Conservation (phyloP, 176 grass and related monocot genomes). For the Triticum urartu region DNA sequence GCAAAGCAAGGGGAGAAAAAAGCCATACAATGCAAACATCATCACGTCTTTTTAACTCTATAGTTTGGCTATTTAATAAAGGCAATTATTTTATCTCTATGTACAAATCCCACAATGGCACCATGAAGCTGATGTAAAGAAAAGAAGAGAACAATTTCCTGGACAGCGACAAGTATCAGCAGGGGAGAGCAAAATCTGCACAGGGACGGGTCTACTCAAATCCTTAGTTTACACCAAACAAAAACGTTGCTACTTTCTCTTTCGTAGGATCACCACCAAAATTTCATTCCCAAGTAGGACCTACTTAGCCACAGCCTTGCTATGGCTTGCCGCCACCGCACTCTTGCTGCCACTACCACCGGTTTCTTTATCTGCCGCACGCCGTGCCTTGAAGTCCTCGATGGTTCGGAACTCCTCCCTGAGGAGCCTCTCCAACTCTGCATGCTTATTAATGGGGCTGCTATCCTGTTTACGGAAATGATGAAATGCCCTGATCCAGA, state of each 20-base stretch:
- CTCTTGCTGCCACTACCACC: slow-evolving; percentile 9
- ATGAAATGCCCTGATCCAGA: slow-evolving; percentile 81
- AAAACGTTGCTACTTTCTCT: slow-evolving; percentile 38
- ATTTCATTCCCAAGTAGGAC: slow-evolving; percentile 20
- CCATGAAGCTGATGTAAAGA: slow-evolving; percentile 34
- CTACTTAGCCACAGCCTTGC: slow-evolving; percentile 44
- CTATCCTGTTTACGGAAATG: slow-evolving; percentile 59
- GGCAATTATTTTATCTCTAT: slow-evolving; percentile 55
- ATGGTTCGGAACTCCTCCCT: slow-evolving; percentile 65
- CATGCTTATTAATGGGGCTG: slow-evolving; percentile 52
- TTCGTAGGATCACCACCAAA: slow-evolving; percentile 41
- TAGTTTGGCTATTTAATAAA: slow-evolving; percentile 50
- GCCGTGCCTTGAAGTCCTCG: slow-evolving; percentile 54
- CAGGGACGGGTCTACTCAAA: slow-evolving; percentile 38
- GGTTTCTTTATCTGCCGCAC: slow-evolving; percentile 31
- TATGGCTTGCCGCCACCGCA: slow-evolving; percentile 22
- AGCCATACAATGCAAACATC: neutral
- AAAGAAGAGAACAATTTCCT: slow-evolving; percentile 34
- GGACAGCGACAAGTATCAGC: slow-evolving; percentile 33
- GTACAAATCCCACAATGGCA: slow-evolving; percentile 47
- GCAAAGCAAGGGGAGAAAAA: neutral
- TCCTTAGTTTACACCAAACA: slow-evolving; percentile 35
- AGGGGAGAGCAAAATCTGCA: slow-evolving; percentile 64
- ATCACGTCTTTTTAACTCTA: slow-evolving; percentile 32
- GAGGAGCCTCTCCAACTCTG: slow-evolving; percentile 74